Evolutionary conservation across 2,329 filamentous ascomycete genomes (phyloP), one percentile per base, ranked within the genome.

Genomic region (Magnaporthiopsis poae): DNA sequence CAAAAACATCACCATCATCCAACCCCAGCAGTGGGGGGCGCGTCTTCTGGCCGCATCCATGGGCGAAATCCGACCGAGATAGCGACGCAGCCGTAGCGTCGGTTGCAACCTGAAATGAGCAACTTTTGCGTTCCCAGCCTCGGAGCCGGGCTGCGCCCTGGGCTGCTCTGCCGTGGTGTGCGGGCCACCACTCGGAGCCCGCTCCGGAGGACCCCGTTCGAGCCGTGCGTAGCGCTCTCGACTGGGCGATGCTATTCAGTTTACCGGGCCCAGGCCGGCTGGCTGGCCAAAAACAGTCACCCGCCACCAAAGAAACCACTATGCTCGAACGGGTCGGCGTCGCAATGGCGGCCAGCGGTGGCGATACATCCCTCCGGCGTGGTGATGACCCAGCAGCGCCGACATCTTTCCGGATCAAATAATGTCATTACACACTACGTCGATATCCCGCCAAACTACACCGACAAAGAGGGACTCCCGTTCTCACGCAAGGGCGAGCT

Each of bases 381-480:
- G n/a, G 13, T 25, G 27, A 46, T 63, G 27, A 11, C 4, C 7
- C 61, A 62, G 21, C 61, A 56, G 21, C 46, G 33, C 31, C 61
- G 61, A 33, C 18, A n/a, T 21, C 46, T 56, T 8, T 56, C n/a
- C 5, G 3, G 25, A 12, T 65, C 61, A 29, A 62, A 11, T 18
- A 35, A 13, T 13, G 71, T 82, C 64, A 77, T 85, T 67, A 81
- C 77, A n/a, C 75, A 81, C 69, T 89, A 87, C 72, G 79, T 83
- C 67, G 78, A 86, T 64, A 75, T 89, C n/a, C 86, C 86, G 0
- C 76, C 76, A 29, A 78, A 80, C 66, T 89, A 88, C 72, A 77
- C 78, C 62, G 86, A 88, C 72, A 77, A 79, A 62, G 70, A 73
- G 1, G 87, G 87, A 1, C 78, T 89, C 7, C 74, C 77, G 0